Evolutionary conservation across 1,139 yeast genomes (phyloP).

Genomic region (Yamadazyma dendronema): DNA sequence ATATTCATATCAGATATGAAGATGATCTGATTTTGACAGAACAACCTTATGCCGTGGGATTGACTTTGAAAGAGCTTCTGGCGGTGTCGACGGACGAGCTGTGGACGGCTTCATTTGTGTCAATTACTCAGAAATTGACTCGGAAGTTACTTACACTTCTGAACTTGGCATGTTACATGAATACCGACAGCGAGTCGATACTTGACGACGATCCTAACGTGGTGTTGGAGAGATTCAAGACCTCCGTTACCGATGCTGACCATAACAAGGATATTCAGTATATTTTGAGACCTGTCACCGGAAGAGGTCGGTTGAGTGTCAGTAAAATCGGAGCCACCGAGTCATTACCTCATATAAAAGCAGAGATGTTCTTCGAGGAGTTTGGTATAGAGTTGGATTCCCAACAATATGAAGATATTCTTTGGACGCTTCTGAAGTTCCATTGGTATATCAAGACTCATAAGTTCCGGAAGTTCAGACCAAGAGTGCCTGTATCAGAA

Average conservation of each 20-base stretch:
- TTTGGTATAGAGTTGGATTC: slow-evolving; percentile 83
- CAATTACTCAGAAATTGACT: slow-evolving; percentile 65
- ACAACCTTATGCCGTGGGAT: slow-evolving; percentile 77
- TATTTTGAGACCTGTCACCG: slow-evolving; percentile 83
- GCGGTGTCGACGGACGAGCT: slow-evolving; percentile 85
- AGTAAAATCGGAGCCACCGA: slow-evolving; percentile 78
- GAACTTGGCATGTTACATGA: slow-evolving; percentile 81
- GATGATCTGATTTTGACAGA: slow-evolving; percentile 69
- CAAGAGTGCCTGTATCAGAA: slow-evolving; percentile 56
- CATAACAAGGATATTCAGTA: slow-evolving; percentile 52
- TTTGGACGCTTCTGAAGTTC: slow-evolving; percentile 79
- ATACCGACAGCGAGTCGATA: slow-evolving; percentile 60
- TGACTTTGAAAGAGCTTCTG: slow-evolving; percentile 80
- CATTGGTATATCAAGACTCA: slow-evolving; percentile 77
- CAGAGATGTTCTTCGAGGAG: slow-evolving; percentile 81
- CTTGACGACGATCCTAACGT: slow-evolving; percentile 43
- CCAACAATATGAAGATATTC: slow-evolving; percentile 76
- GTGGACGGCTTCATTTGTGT: slow-evolving; percentile 86
- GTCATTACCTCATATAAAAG: slow-evolving; percentile 65
- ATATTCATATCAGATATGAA: slow-evolving; percentile 90
- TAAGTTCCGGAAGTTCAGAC: slow-evolving; percentile 71
- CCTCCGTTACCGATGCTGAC: slow-evolving; percentile 18
- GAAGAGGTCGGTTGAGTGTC: slow-evolving; percentile 77
- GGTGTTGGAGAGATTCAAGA: slow-evolving; percentile 42
- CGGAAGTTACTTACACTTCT: slow-evolving; percentile 76